phyloP scores from a whole-genome alignment of 2,329 filamentous ascomycete genomes.

The Cercospora sesami region DNA sequence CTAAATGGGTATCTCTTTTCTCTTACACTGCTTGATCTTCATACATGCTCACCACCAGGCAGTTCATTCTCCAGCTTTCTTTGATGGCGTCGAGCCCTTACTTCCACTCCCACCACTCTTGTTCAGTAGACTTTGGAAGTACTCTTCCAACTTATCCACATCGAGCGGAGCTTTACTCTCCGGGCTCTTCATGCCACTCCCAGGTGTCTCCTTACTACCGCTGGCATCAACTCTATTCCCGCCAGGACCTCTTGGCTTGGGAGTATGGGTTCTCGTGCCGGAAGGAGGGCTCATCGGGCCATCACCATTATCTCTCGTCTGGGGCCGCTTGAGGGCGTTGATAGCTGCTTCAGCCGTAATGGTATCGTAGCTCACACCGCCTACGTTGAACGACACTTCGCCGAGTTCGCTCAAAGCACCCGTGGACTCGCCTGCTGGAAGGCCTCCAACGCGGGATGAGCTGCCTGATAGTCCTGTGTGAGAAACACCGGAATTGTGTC shows the following conservation, averaged over 20 bases:
- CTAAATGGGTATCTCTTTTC: conserved; percentile 1
- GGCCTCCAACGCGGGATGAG: conserved; percentile 23
- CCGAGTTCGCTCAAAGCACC: conserved; percentile 38
- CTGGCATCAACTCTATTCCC: conserved; percentile 17
- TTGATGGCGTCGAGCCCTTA: conserved; percentile 24
- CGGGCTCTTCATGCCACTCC: conserved; percentile 19
- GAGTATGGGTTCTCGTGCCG: conserved; percentile 17
- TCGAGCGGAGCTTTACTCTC: conserved; percentile 50
- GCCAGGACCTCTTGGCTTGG: conserved; percentile 21
- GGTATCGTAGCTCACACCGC: conserved; percentile 71
- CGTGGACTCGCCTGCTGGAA: conserved; percentile 41
- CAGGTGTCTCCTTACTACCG: conserved; percentile 13
- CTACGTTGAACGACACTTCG: conserved; percentile 75
- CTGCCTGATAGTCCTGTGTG: conserved; percentile 27
- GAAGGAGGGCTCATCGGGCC: conserved; percentile 15
- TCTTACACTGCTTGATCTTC: not conserved
- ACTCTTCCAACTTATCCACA: conserved; percentile 59
- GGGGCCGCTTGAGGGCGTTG: conserved; percentile 36
- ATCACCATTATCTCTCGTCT: conserved; percentile 11
- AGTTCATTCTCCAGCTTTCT: not conserved
- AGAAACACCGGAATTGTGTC: conserved; percentile 21
- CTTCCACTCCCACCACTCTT: conserved; percentile 43
- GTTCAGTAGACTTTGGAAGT: conserved; percentile 61
- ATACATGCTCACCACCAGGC: not conserved
- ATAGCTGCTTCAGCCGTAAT: conserved; percentile 37